phyloP scores from a whole-genome alignment of 73 alveolate species.

The Paramecium tetraurelia region DNA sequence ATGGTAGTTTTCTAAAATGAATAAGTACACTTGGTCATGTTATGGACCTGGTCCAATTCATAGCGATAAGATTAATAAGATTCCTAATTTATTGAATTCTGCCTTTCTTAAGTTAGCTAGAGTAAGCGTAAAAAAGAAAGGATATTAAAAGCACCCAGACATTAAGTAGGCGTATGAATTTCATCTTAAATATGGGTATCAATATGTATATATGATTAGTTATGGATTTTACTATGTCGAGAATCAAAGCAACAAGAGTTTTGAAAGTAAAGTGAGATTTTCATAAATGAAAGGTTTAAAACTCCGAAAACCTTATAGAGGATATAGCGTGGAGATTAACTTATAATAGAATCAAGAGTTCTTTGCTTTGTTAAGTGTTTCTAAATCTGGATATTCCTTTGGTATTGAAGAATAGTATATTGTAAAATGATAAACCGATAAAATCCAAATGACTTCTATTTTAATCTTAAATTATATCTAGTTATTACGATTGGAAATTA shows the following conservation, averaged over 20 bases:
- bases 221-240: slow-evolving; percentile 9
- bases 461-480: neutral
- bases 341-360: neutral
- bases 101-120: neutral
- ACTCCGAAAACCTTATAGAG: neutral
- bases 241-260: neutral
- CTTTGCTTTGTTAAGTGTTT: neutral
- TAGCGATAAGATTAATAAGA: neutral
- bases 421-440: neutral
- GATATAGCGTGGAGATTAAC: neutral
- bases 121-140: neutral
- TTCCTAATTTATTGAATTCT: neutral
- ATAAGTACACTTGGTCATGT: neutral
- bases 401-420: neutral
- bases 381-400: neutral
- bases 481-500: neutral
- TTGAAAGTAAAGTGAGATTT: neutral
- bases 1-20: neutral
- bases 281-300: neutral
- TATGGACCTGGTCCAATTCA: neutral
- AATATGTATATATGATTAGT: neutral
- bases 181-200: neutral
- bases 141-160: neutral
- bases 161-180: neutral
- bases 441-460: neutral